A percentile compares a stretch with the other conserved stretches of the same genome.
Evolutionary conservation across 371 early-diverging fungal genomes (phyloP).

Genomic region (Syncephalastrum contaminatum): DNA sequence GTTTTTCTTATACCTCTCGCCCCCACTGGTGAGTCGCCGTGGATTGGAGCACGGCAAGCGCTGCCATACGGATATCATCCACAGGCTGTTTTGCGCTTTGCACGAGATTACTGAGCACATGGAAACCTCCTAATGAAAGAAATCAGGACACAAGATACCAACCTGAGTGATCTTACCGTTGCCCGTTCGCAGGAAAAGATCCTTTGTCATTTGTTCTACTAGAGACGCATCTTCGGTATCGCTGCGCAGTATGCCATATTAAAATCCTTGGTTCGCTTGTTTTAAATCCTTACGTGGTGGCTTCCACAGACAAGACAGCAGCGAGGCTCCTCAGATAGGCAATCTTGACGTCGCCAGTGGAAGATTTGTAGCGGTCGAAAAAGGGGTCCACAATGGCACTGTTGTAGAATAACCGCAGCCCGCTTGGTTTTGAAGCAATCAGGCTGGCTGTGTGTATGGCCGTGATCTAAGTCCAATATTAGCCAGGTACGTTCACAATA

Average conservation of each 20-base stretch:
- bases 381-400: constrained; percentile 17
- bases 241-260: too few species aligned
- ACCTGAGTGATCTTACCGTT: constrained; percentile 9
- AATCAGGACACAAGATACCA: too few species aligned
- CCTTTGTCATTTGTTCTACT: constrained; percentile 27
- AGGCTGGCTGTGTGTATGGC: constrained; percentile 39
- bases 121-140: constrained; percentile 14
- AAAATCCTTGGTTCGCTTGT: too few species aligned
- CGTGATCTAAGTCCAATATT: constrained; percentile 24
- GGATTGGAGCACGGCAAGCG: constrained; percentile 41
- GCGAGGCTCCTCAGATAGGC: constrained; percentile 41
- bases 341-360: constrained; percentile 36
- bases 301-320: too few species aligned
- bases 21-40: constrained; percentile 47
- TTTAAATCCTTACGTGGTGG: too few species aligned
- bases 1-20: constrained; percentile 25
- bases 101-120: constrained; percentile 22
- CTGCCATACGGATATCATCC: constrained; percentile 35
- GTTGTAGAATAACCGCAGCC: constrained; percentile 22
- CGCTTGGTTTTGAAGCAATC: constrained; percentile 33
- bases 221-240: constrained; percentile 8
- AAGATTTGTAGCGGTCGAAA: constrained; percentile 16
- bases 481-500: not conserved
- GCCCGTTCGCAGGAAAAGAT: constrained; percentile 22
- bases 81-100: constrained; percentile 39